Conservation (phyloP, 164 flowering plant genomes). For the Sextonia rubra region DNA sequence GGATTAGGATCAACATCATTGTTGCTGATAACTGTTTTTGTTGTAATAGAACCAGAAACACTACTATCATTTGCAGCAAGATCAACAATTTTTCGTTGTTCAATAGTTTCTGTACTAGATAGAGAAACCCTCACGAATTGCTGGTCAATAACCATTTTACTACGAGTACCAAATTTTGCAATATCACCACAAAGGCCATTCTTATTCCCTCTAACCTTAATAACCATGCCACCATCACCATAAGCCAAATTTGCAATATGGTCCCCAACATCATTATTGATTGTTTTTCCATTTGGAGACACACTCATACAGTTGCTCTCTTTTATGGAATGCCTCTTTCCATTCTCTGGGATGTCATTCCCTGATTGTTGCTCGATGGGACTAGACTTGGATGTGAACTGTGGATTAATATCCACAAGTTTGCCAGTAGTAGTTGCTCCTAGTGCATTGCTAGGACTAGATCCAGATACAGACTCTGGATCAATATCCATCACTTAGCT, state of each 20-base stretch:
- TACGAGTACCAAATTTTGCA: not conserved
- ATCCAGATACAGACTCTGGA: not conserved
- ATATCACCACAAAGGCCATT: not conserved
- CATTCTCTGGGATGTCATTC: not conserved
- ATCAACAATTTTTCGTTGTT: not conserved
- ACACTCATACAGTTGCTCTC: slow-evolving; percentile 8
- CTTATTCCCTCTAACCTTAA: slow-evolving; percentile 11
- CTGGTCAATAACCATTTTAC: not conserved
- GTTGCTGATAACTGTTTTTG: not conserved
- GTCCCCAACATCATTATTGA: not conserved
- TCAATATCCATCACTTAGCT: slow-evolving; percentile 2
- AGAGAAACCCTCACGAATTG: not conserved
- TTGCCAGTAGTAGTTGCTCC: not conserved
- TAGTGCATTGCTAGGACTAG: not conserved
- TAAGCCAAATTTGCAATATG: not conserved
- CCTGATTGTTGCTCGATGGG: slow-evolving; percentile 13
- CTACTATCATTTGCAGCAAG: not conserved
- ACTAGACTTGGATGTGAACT: not conserved
- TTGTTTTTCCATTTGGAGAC: not conserved
- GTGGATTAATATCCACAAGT: slow-evolving; percentile 2
- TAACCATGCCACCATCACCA: slow-evolving; percentile 2
- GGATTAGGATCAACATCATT: slow-evolving; percentile 1
- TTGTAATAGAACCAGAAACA: not conserved
- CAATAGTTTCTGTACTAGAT: not conserved
- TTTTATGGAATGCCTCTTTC: slow-evolving; percentile 6